Evolutionary conservation across 257 asterid species (phyloP).

Genomic region (Rehmannia glutinosa): DNA sequence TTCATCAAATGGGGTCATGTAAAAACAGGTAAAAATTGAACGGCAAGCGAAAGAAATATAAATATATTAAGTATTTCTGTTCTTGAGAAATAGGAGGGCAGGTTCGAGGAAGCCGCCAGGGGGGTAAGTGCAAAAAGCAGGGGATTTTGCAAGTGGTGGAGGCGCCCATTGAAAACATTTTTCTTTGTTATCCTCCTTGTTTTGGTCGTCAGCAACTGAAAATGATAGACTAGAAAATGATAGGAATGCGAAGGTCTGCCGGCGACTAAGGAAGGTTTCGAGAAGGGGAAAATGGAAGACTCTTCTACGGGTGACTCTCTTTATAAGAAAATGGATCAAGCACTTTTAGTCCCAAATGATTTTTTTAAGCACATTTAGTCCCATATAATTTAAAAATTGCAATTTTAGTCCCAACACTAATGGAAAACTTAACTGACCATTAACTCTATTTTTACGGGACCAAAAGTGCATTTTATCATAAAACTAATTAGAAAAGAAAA

Average conservation of each 20-base stretch:
- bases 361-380: no score
- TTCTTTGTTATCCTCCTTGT: neutral
- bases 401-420: no score
- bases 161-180: neutral
- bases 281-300: slow-evolving; percentile 4
- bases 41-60: neutral
- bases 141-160: neutral
- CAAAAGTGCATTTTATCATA: no score
- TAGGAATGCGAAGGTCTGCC: neutral
- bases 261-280: neutral
- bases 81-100: neutral
- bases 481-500: no score
- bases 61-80: neutral
- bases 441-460: no score
- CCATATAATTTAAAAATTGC: no score
- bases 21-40: neutral
- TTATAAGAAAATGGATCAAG: no score
- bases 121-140: neutral
- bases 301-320: neutral
- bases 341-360: no score
- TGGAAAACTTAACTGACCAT: no score
- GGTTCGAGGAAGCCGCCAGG: slow-evolving; percentile 1
- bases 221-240: neutral
- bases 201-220: slow-evolving; percentile 1
- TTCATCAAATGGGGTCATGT: neutral